Percentiles rank a stretch among this genome's conserved stretches.
Conservation (phyloP, 176 grass and related monocot species). For the Eragrostis curvula region DNA sequence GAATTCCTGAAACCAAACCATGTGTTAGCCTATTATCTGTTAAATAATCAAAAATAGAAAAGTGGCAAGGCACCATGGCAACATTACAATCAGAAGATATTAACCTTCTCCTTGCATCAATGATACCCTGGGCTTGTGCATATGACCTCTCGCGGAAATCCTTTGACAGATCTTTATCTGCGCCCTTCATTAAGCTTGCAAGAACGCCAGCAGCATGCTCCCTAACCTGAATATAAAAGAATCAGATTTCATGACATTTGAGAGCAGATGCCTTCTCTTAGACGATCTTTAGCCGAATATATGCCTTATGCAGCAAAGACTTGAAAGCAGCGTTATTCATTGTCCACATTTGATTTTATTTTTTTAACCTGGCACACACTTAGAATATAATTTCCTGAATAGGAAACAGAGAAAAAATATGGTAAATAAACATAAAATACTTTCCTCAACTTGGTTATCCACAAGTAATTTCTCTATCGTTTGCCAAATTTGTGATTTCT, state of each 20-base stretch:
- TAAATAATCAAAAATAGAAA: background rate
- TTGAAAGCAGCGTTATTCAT: background rate
- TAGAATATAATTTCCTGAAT: background rate
- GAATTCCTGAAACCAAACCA: slow-evolving; percentile 53
- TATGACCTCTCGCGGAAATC: slow-evolving; percentile 83
- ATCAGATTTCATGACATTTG: slow-evolving; percentile 19
- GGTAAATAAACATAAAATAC: slow-evolving; percentile 46
- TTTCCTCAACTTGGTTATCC: slow-evolving; percentile 99
- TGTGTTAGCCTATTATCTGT: background rate
- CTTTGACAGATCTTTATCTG: slow-evolving; percentile 73
- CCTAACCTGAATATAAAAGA: slow-evolving; percentile 68
- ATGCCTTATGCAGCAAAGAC: slow-evolving; percentile 5
- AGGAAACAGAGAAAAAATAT: background rate
- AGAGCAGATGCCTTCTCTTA: background rate
- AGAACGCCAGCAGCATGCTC: slow-evolving; percentile 95
- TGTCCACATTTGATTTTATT: background rate
- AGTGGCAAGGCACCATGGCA: background rate
- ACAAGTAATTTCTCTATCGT: slow-evolving; percentile 88
- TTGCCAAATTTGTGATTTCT: slow-evolving; percentile 90
- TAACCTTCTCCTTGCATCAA: slow-evolving; percentile 60
- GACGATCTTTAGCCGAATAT: slow-evolving; percentile 16
- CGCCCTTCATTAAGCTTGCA: slow-evolving; percentile 93
- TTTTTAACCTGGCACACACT: slow-evolving; percentile 4
- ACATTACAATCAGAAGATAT: slow-evolving; percentile 19
- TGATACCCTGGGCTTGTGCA: slow-evolving; percentile 65